phyloP scores from a whole-genome alignment of 208 protist genomes.

The Leishmania aethiopica region DNA sequence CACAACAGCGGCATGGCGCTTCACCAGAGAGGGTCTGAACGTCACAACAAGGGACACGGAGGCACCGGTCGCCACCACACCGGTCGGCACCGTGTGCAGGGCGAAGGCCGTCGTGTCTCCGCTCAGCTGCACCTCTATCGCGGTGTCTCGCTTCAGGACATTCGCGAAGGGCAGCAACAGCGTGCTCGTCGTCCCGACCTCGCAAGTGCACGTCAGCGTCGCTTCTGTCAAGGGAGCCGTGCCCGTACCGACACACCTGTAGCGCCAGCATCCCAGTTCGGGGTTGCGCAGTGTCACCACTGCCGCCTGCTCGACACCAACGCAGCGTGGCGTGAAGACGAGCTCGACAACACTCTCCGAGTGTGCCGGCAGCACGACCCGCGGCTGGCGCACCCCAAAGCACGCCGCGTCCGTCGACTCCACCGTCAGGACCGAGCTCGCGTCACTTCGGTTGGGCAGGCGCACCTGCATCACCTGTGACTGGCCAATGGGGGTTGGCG shows the following conservation, averaged over 20 bases:
- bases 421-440: slow-evolving; percentile 57
- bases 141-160: slow-evolving; percentile 60
- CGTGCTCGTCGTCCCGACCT: slow-evolving; percentile 44
- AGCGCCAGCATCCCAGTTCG: slow-evolving; percentile 83
- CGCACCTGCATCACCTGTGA: slow-evolving; percentile 49
- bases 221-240: slow-evolving; percentile 49
- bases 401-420: slow-evolving; percentile 65
- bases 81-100: slow-evolving; percentile 28
- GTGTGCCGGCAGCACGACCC: slow-evolving; percentile 57
- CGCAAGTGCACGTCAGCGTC: slow-evolving; percentile 46
- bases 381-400: slow-evolving; percentile 52
- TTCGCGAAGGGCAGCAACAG: slow-evolving; percentile 75
- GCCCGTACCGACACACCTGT: slow-evolving; percentile 72
- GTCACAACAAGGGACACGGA: slow-evolving; percentile 50
- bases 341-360: slow-evolving; percentile 61
- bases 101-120: slow-evolving; percentile 38
- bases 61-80: slow-evolving; percentile 44
- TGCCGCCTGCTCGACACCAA: slow-evolving; percentile 58
- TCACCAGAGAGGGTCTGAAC: slow-evolving; percentile 72
- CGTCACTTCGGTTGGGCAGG: slow-evolving; percentile 78
- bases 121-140: slow-evolving; percentile 34
- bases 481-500: slow-evolving; percentile 71
- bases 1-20: slow-evolving; percentile 57
- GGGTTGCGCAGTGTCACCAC: slow-evolving; percentile 65
- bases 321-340: slow-evolving; percentile 77